These are phyloP conservation scores for Cadophora sp. DNA, from an alignment of 2,329 filamentous ascomycete genomes.

Conservation along the genomic window DNA sequence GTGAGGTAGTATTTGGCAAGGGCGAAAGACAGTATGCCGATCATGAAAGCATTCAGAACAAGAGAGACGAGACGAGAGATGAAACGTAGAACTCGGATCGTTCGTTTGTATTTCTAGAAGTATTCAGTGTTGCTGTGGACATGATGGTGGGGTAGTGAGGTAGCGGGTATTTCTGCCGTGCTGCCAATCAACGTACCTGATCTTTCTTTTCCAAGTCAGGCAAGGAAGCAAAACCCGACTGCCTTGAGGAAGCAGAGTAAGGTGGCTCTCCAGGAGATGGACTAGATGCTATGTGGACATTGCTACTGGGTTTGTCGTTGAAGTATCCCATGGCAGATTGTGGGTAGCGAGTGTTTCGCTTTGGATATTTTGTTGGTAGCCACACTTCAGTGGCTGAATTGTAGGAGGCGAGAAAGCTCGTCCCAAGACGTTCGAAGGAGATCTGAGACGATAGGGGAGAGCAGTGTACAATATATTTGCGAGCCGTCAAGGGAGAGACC, in stretches of 20 bases:
- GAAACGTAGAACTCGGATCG: conserved; percentile 35
- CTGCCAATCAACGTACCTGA: conserved; percentile 11
- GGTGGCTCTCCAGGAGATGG: conserved; percentile 9
- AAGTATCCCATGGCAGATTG: conserved; percentile 22
- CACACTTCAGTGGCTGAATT: not conserved
- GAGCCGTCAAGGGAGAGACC: not conserved
- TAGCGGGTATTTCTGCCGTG: not conserved
- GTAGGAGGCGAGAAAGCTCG: not conserved
- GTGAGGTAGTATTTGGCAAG: conserved; percentile 33
- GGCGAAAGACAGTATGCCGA: conserved; percentile 30
- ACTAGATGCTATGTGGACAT: conserved; percentile 53
- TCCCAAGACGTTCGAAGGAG: not conserved
- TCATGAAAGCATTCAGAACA: conserved; percentile 31
- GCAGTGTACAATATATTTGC: not conserved
- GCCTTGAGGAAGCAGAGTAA: conserved; percentile 3
- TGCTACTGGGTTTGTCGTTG: conserved; percentile 39
- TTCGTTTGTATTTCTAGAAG: conserved; percentile 31
- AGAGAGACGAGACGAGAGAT: conserved; percentile 28
- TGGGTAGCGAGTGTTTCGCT: not conserved
- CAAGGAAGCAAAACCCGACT: conserved; percentile 20
- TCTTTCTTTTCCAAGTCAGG: conserved; percentile 29
- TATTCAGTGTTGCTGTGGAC: not conserved
- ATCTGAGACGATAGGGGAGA: not conserved
- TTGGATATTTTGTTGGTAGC: not conserved
- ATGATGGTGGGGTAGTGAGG: not conserved